Base-by-base conservation (phyloP, 2,329 filamentous ascomycete genomes). In the Cladophialophora carrionii region DNA sequence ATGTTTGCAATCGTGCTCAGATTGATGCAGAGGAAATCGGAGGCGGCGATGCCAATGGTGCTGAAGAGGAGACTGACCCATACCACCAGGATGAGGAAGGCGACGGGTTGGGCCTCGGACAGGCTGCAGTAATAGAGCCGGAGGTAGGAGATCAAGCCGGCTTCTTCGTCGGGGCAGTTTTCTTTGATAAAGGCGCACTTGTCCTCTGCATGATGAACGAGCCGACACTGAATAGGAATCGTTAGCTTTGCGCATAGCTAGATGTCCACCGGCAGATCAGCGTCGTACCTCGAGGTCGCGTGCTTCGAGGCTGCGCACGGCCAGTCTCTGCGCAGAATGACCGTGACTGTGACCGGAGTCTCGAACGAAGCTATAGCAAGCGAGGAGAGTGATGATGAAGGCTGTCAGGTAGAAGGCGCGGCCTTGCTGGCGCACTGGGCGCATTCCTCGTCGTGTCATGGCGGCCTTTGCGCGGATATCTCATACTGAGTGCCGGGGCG, bases 1-100 rank as follows among this genome's bases (percentile, higher is more conserved):
- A 97, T 87, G 63, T 85, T 89, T 24, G 95, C 89, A 72, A 99
- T 95, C 12, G 95, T 98, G 77, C 91, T 95, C 37, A 99, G 84
- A 74, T 99, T 96, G 79, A 98, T 87, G 78, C 93, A 98, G 79
- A 99, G 95, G 81, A 99, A 99, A 79, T 99, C 95, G 78, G 92
- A 97, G 24, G 95, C 95, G 14, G 95, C 95, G 69, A 99, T 97
- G 65, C 95, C 95, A 70, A 99, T 97, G 14, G 95, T 98, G 71
- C 90, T 94, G 79, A 99, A 99, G 7, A 99, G 86, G 61, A 98
- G 81, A 43, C 87, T 90, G 6, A 97, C 85, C 95, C 95, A 99
- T 66, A 88, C 72, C 17, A 91, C 84, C 53, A 99, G 82, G 49
- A 96, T 80, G 24, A 82, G 75, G 73, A 99, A 96, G n/a, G 90